Base-by-base conservation (phyloP, 352 stramenopile genomes). In the Phytophthora tentaculata region DNA sequence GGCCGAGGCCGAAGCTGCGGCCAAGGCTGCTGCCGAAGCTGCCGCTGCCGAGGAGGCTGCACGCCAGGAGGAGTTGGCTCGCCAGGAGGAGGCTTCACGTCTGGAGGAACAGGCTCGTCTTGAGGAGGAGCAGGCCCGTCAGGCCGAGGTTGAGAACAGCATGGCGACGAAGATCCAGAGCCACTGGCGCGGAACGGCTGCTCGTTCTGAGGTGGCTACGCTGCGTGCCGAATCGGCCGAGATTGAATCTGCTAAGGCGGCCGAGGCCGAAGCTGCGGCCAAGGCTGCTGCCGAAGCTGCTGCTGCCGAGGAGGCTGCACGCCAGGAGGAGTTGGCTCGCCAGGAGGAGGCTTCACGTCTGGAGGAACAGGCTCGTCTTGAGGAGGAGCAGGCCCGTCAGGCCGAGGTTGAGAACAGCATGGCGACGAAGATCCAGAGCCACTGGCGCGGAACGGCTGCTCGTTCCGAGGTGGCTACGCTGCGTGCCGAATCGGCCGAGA, bases 91-190 rank as follows among this genome's bases (percentile, higher is more conserved):
- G 48, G 52, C 61, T 4, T n/a, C n/a, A n/a, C 61, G 52, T 51
- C 16, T 45, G 3, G 57, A 61, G 6, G 60, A 65, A 35, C 32
- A 41, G 28, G 47, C 28, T 1, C 45, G 57, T 41, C 37, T n/a
- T n/a, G n/a, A n/a, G n/a, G n/a, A n/a, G 6, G 60, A 65, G 47
- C 32, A 41, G 28, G 47, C 28, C 2, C 45, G 57, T 41, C 37
- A 43, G 9, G 32, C 32, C 32, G 1, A 39, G 7, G 32, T 9
- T 2, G 32, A 39, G 32, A 39, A 39, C 32, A 39, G 12, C 32
- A 66, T 66, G 58, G 69, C 68, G 13, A 63, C 47, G n/a, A 61
- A 67, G 26, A 80, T 80, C 19, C 73, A 80, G 32, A 72, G 68
- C 13, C 57, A 62, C 26, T 81, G 69, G 65, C 63, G 69, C 29